These are phyloP conservation scores for Murraya koenigii DNA, from an alignment of 345 rosid species.

Conservation along the genomic window DNA sequence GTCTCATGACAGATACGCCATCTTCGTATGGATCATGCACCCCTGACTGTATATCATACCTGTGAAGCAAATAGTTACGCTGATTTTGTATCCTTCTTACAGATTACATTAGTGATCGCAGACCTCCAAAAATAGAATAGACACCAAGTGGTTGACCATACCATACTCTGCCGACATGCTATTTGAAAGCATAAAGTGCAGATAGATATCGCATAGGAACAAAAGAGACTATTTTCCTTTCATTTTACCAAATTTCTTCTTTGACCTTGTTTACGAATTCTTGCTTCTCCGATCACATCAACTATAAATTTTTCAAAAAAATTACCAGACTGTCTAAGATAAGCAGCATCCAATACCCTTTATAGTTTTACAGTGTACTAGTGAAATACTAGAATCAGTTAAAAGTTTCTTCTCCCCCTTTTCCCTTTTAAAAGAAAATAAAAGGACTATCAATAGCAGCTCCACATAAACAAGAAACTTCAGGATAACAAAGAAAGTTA, in stretches of 20 bases:
- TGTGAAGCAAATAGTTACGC: constrained; percentile 17
- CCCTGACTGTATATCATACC: constrained; percentile 61
- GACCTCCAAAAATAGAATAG: neutral
- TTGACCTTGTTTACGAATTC: neutral
- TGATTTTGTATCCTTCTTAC: neutral
- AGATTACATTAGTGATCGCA: neutral
- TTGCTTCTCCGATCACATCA: neutral
- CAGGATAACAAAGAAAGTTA: neutral
- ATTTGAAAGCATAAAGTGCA: neutral
- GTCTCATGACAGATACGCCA: constrained; percentile 62
- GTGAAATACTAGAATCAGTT: neutral
- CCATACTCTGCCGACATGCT: neutral
- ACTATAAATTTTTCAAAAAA: neutral
- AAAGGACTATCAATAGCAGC: neutral
- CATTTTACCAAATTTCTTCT: neutral
- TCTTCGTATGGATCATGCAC: constrained; percentile 67
- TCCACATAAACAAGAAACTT: neutral
- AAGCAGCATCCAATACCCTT: neutral
- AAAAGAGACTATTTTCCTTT: neutral
- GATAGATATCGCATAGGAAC: neutral
- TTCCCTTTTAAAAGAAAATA: neutral
- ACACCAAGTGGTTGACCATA: neutral
- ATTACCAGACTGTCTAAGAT: neutral
- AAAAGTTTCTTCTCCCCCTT: neutral
- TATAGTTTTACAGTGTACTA: neutral